Evolutionary conservation across 2,329 filamentous ascomycete species (phyloP).

Genomic region (Trichoderma atrobrunneum): DNA sequence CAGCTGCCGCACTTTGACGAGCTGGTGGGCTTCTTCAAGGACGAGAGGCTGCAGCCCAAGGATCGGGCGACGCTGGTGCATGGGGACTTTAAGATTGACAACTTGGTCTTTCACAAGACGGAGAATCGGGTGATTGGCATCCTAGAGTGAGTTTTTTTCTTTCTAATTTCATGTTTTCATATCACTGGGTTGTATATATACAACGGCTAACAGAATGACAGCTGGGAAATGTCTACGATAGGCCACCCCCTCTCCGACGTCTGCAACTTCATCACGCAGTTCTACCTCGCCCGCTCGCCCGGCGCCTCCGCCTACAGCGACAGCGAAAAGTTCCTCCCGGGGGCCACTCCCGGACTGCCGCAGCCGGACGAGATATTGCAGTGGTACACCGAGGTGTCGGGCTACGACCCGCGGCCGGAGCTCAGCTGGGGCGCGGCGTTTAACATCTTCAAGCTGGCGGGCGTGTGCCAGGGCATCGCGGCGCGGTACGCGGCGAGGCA

Average conservation of each 20-base stretch:
- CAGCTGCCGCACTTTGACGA: conserved; percentile 80
- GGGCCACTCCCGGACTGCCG: conserved; percentile 62
- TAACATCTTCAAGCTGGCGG: conserved; percentile 58
- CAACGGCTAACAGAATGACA: conserved; percentile 26
- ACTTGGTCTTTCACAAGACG: conserved; percentile 84
- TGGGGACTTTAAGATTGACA: conserved; percentile 96
- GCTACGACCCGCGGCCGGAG: conserved; percentile 66
- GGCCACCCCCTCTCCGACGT: conserved; percentile 94
- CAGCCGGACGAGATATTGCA: conserved; percentile 40
- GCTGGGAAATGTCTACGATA: conserved; percentile 97
- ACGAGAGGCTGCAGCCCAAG: conserved; percentile 65
- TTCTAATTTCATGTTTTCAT: neutral
- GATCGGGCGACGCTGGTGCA: conserved; percentile 82
- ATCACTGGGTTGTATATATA: neutral
- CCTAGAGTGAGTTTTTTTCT: conserved; percentile 62
- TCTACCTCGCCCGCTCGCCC: conserved; percentile 35
- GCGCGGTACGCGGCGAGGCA: conserved; percentile 81
- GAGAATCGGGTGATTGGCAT: conserved; percentile 88
- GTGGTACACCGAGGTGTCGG: conserved; percentile 51
- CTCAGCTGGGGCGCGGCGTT: conserved; percentile 62
- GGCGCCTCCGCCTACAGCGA: conserved; percentile 27
- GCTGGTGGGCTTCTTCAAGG: conserved; percentile 73
- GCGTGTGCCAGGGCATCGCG: conserved; percentile 82
- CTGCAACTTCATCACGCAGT: conserved; percentile 64
- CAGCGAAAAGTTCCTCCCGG: conserved; percentile 56